A percentile compares a stretch with the other conserved stretches of the same genome.
phyloP scores from a whole-genome alignment of 352 stramenopile species.

The Phytophthora palmivora region DNA sequence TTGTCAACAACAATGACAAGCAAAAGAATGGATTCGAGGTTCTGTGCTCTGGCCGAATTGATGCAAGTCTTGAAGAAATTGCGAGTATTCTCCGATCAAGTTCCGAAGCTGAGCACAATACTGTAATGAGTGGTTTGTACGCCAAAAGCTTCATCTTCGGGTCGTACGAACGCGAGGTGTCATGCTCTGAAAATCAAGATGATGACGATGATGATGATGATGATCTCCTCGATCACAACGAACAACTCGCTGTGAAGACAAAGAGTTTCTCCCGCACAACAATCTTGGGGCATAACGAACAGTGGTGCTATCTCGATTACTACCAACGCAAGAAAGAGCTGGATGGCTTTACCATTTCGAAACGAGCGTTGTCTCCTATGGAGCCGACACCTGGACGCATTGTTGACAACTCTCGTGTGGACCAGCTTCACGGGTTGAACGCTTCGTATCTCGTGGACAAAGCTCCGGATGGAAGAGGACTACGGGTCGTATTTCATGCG shows the following conservation, averaged over 20 bases:
- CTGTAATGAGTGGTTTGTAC: conserved; percentile 42
- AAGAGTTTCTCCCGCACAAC: conserved; percentile 27
- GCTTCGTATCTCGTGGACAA: conserved; percentile 29
- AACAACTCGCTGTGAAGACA: conserved; percentile 35
- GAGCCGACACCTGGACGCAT: conserved; percentile 14
- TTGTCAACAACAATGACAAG: conserved; percentile 4
- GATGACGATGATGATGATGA: conserved; percentile 4
- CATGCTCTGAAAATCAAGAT: conserved; percentile 6
- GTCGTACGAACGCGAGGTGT: conserved; percentile 27
- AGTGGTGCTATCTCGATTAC: conserved; percentile 42
- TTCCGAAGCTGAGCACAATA: conserved; percentile 31
- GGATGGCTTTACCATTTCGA: conserved; percentile 30
- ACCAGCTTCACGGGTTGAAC: conserved; percentile 33
- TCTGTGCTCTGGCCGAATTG: conserved; percentile 25
- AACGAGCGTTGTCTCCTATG: conserved; percentile 20
- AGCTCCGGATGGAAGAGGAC: conserved; percentile 6
- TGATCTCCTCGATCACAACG: neutral
- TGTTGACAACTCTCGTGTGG: conserved; percentile 6
- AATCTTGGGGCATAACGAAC: conserved; percentile 32
- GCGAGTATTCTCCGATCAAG: conserved; percentile 23
- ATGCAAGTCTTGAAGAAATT: conserved; percentile 35
- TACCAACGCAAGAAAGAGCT: conserved; percentile 21
- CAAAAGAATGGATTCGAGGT: conserved; percentile 15
- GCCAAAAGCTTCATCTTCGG: conserved; percentile 44
- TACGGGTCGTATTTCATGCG: conserved; percentile 35